Base-by-base conservation (phyloP, 805 yeast species). In the Saccharomycopsis sp. region DNA sequence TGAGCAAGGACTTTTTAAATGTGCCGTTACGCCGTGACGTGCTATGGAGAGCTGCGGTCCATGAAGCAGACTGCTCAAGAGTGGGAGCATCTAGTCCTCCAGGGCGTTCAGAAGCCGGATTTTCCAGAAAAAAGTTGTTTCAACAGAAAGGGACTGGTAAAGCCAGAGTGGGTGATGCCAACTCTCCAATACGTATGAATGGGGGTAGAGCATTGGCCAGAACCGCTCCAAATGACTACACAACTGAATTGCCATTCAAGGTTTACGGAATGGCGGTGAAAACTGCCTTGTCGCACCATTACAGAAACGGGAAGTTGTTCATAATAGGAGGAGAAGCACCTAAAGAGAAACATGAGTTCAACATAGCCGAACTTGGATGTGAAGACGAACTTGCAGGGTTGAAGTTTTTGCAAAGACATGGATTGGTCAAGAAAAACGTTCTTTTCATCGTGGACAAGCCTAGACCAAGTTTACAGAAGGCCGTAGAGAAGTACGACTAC, bases 101-200 rank as follows among this genome's bases (percentile, higher is more conserved):
- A 41, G 89, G 94, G 58, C 85, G 97, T 72, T 81, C 89, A 41
- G 92, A 89, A 65, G 87, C 86, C 72, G 91, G 91, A 60, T 91
- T 81, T 70, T 87, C 96, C 23, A 81, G 95, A 71, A 80, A 80
- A 67, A 94, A 94, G 70, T 75, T 94, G 64, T 77, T 82, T 44
- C 89, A 90, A 34, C 99, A 94, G 73, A 94, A 94, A 73, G 98
- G 98, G 60, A 75, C 89, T 15, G 99, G 99, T 73, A 79, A 81
- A 61, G 99, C 99, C 56, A 85, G 99, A 78, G 86, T 83, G 56
- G 99, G 99, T 75, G 97, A 91, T 73, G 91, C 88, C 59, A 92
- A 91, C 67, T 89, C 97, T 23, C 99, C 99, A 53, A 87, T 85
- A 51, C 84, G 97, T 74, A 84, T 82, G 67, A 89, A 87, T 67